A percentile compares a stretch with the other conserved stretches of the same genome.
phyloP scores from a whole-genome alignment of 768 basidiomycete species.

The Pilatotrama ljubarskyi region DNA sequence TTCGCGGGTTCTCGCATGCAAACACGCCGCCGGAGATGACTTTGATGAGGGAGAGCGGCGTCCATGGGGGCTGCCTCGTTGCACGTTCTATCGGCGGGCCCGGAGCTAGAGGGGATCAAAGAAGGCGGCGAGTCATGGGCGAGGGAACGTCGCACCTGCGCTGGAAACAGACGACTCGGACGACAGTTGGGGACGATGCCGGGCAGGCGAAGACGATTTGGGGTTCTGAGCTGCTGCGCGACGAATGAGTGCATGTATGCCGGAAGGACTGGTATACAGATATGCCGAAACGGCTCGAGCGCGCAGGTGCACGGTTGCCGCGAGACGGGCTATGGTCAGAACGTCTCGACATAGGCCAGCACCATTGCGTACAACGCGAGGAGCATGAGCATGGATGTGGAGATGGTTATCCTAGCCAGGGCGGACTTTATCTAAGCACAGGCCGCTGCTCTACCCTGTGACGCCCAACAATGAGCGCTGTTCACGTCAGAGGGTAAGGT shows the following conservation, averaged over 20 bases:
- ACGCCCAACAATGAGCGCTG: background rate
- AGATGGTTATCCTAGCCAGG: background rate
- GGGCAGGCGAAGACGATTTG: background rate
- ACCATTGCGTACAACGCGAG: background rate
- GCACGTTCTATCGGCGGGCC: background rate
- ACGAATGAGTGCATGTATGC: background rate
- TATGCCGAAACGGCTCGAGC: background rate
- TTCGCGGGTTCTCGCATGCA: slow-evolving; percentile 12
- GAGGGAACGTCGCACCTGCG: slow-evolving; percentile 2
- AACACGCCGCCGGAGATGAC: slow-evolving; percentile 7
- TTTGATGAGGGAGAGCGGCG: background rate
- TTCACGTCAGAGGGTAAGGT: background rate
- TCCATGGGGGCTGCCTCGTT: slow-evolving; percentile 10
- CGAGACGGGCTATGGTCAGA: background rate
- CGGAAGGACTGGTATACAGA: background rate
- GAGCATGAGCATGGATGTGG: background rate
- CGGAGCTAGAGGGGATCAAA: slow-evolving; percentile 10
- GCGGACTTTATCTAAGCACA: background rate
- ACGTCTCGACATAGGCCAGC: background rate
- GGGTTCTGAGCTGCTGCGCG: background rate
- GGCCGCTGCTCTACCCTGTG: background rate
- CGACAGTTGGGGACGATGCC: background rate
- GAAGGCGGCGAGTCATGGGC: background rate
- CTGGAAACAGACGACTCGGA: background rate
- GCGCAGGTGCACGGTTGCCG: background rate